phyloP scores from a whole-genome alignment of 768 basidiomycete genomes.

The Paxillus rubicundulus region DNA sequence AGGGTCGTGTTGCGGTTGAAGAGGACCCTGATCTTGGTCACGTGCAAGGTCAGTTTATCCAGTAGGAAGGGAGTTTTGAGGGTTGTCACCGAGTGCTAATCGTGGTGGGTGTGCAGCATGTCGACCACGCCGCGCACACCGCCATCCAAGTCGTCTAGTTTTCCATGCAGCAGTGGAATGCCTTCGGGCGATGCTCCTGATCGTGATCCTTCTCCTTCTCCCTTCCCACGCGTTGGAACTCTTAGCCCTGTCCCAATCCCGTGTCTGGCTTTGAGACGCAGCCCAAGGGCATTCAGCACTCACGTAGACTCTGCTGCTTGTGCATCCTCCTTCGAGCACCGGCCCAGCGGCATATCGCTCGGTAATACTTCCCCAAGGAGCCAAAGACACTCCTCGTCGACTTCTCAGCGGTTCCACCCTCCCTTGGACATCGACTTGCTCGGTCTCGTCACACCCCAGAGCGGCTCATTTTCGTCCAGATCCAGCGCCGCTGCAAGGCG shows the following conservation, averaged over 20 bases:
- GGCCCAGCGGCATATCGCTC: conserved; percentile 6
- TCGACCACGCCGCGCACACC: conserved; percentile 29
- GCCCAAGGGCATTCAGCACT: conserved; percentile 8
- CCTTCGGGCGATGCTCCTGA: not conserved
- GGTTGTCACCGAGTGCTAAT: not conserved
- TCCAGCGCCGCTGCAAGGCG: conserved; percentile 7
- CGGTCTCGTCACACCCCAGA: conserved; percentile 1
- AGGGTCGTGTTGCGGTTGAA: not conserved
- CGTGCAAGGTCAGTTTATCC: conserved; percentile 16
- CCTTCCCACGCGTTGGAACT: conserved; percentile 15
- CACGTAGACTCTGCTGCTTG: conserved; percentile 3
- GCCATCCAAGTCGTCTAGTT: conserved; percentile 9
- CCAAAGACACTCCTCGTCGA: not conserved
- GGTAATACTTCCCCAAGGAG: not conserved
- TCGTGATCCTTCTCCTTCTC: conserved; percentile 13
- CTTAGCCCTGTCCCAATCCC: conserved; percentile 1
- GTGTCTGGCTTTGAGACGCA: not conserved
- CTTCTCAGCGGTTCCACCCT: not conserved
- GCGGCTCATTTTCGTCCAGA: not conserved
- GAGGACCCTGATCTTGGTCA: conserved; percentile 21
- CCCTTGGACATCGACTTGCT: conserved; percentile 14
- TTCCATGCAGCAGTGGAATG: conserved; percentile 1
- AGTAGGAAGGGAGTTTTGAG: conserved; percentile 3
- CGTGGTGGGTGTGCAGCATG: conserved; percentile 26
- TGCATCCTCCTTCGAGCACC: conserved; percentile 20